phyloP scores from a whole-genome alignment of 345 rosid genomes.

The Heritiera fomes region DNA sequence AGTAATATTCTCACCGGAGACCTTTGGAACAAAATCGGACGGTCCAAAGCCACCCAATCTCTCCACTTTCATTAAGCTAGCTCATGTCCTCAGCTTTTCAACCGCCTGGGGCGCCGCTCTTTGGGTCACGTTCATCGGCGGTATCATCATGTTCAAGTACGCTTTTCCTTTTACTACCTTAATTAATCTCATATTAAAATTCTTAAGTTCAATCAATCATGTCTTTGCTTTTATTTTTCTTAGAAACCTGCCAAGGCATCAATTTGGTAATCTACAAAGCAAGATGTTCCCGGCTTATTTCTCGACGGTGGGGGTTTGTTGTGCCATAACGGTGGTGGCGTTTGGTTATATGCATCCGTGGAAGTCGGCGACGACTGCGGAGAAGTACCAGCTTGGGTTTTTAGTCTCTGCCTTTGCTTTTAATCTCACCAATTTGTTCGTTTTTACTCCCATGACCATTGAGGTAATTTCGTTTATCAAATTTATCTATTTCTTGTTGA shows the following conservation, averaged over 20 bases:
- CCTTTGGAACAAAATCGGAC: conserved; percentile 64
- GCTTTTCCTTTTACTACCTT: background rate
- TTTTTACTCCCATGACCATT: conserved; percentile 93
- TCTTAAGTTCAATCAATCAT: background rate
- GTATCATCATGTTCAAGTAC: conserved; percentile 99
- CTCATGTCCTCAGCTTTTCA: conserved; percentile 87
- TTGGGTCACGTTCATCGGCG: conserved; percentile 98
- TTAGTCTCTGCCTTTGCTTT: conserved; percentile 73
- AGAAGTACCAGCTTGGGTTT: conserved; percentile 94
- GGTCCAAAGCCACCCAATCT: conserved; percentile 42
- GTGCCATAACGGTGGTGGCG: conserved; percentile 64
- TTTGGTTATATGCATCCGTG: conserved; percentile 92
- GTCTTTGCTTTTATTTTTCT: conserved; percentile 23
- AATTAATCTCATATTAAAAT: background rate
- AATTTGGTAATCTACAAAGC: conserved; percentile 88
- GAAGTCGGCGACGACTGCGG: conserved; percentile 66
- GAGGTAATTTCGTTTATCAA: conserved; percentile 45
- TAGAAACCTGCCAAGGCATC: conserved; percentile 95
- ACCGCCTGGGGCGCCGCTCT: conserved; percentile 95
- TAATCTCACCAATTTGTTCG: conserved; percentile 80
- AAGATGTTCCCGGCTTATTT: conserved; percentile 98
- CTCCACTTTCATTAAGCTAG: conserved; percentile 64
- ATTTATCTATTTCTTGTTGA: background rate
- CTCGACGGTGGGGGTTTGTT: conserved; percentile 70
- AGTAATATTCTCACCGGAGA: conserved; percentile 83